These are phyloP conservation scores for Ulmus americana DNA, from an alignment of 331 rosid species.

Conservation along the genomic window DNA sequence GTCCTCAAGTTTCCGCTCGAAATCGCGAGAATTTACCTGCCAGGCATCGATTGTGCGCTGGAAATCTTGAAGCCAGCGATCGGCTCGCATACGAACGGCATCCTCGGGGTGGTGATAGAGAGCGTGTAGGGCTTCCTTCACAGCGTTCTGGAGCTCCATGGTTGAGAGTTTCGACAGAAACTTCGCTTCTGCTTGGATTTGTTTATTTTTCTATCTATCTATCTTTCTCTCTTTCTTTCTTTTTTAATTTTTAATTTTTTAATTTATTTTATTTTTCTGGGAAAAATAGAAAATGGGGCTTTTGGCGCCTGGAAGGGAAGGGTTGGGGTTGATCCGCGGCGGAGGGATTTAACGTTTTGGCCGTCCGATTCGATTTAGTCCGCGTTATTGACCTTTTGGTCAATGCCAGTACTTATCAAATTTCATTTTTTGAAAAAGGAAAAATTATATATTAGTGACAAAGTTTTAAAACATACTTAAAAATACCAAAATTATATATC, in stretches of 20 bases:
- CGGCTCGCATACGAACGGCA: conserved; percentile 84
- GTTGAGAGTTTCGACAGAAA: conserved; percentile 7
- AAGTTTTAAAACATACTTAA: too few species aligned
- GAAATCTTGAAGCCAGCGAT: conserved; percentile 92
- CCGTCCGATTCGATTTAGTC: conserved; percentile 42
- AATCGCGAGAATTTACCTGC: conserved; percentile 51
- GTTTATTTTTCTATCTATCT: conserved; percentile 5
- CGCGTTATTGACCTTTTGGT: conserved; percentile 32
- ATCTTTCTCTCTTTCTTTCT: conserved; percentile 13
- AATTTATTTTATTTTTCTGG: neutral
- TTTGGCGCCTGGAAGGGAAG: conserved; percentile 73
- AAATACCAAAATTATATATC: too few species aligned
- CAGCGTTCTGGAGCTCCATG: conserved; percentile 94
- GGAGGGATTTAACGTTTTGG: neutral
- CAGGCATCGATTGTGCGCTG: conserved; percentile 95
- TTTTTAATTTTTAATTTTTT: neutral
- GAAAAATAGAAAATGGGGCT: conserved; percentile 30
- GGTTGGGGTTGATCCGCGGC: conserved; percentile 25
- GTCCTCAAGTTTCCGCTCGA: neutral
- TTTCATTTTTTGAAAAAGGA: neutral
- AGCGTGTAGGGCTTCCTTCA: conserved; percentile 96
- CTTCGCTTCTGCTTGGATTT: conserved; percentile 4
- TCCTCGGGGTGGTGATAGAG: conserved; percentile 97
- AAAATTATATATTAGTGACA: neutral
- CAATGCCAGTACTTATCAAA: conserved; percentile 15